A percentile compares a stretch with the other conserved stretches of the same genome.
Conservation (phyloP, 495 filamentous ascomycete species). For the Filosporella fistucella region DNA sequence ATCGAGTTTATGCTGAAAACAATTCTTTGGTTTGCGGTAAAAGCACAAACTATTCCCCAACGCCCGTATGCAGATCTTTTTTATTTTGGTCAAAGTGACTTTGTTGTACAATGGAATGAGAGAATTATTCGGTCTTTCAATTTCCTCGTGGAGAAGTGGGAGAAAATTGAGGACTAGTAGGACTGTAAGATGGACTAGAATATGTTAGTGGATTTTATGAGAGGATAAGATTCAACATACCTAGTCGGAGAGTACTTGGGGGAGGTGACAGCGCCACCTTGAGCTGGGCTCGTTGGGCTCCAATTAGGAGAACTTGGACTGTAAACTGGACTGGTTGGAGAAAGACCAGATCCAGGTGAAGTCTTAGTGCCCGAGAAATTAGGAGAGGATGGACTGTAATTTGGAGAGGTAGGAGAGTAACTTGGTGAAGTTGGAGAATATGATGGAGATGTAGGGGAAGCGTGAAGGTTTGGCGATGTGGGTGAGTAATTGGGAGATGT, state of each 20-base stretch:
- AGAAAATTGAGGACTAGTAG: conserved; percentile 23
- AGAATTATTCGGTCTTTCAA: conserved; percentile 4
- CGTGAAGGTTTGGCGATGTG: conserved; percentile 43
- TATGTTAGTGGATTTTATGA: not conserved
- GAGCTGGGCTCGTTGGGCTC: conserved; percentile 61
- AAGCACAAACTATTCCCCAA: conserved; percentile 9
- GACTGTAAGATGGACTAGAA: conserved; percentile 14
- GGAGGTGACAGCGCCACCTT: conserved; percentile 48
- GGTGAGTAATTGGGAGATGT: conserved; percentile 47
- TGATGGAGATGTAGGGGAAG: conserved; percentile 52
- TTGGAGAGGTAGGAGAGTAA: conserved; percentile 39
- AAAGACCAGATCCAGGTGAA: conserved; percentile 33
- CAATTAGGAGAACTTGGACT: conserved; percentile 57
- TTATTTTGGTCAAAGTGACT: conserved; percentile 3
- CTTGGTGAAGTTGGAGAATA: conserved; percentile 61
- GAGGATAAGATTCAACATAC: not conserved
- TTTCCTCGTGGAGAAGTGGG: conserved; percentile 14
- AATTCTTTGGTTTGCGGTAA: conserved; percentile 3
- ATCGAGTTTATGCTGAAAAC: conserved; percentile 8
- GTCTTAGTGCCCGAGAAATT: conserved; percentile 51
- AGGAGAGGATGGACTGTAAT: conserved; percentile 40
- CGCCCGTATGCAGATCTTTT: conserved; percentile 19
- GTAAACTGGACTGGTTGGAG: conserved; percentile 41
- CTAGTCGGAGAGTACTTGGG: conserved; percentile 32
- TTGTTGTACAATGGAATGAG: conserved; percentile 13